Evolutionary conservation across 2,329 filamentous ascomycete species (phyloP), one percentile per base, ranked within the genome.

Genomic region (Pseudogymnoascus sp.): DNA sequence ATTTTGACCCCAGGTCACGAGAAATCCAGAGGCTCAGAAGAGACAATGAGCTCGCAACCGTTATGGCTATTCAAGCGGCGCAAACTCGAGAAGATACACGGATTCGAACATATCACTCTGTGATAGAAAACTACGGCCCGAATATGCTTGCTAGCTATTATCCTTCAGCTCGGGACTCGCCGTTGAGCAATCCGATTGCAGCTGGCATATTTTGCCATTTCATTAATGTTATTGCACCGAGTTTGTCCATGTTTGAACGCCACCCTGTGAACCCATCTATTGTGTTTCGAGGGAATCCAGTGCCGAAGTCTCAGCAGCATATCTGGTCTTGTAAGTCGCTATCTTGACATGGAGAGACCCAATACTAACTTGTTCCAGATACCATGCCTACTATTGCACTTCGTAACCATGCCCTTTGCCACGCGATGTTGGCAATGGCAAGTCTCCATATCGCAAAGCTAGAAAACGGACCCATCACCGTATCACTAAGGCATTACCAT

Each of bases 401-500:
- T 60, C 87, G 88, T 63, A 86, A 97, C 69, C 90, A 91, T n/a
- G 91, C 89, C 0, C 81, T 97, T 0, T 82, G 97, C 18, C 93
- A 97, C 72, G 90, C 93, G 7, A 96, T 97, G 75, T 84, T 97
- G 37, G 93, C 93, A 0, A 75, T 97, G 37, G 88, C 89, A 23
- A 93, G 90, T 73, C 77, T 97, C 44, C 93, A 97, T 70, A 93
- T 97, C 70, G 89, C 93, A 28, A 90, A 89, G 69, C 80, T 96
- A 4, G 89, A 96, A 71, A 81, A 83, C 28, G 84, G 85, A 1
- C 89, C 90, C 0, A 83, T 87, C 0, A 93, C 89, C 0, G 88
- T 91, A 7, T 93, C 93, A 0, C 84, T 95, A 71, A 93, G 95
- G 71, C 95, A 99, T 73, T 97, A 97, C 68, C 91, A 95, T 63